Evolutionary conservation across 768 basidiomycete species (phyloP).

Genomic region (Mycena rosella): DNA sequence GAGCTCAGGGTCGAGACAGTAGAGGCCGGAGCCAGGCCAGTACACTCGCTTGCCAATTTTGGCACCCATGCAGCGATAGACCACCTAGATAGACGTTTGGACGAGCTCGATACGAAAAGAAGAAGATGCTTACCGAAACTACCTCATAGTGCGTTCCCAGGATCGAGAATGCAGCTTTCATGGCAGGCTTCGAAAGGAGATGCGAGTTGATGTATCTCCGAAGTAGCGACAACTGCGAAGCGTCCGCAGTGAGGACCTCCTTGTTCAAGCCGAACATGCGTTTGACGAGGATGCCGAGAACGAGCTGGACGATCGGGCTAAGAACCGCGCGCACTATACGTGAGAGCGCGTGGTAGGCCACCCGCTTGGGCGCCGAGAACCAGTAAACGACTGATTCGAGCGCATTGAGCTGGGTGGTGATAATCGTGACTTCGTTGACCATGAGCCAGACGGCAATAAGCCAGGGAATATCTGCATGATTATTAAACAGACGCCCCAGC

Average conservation of each 20-base stretch:
- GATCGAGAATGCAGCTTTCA: conserved; percentile 56
- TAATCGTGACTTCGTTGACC: conserved; percentile 49
- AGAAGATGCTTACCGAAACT: conserved; percentile 51
- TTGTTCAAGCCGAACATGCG: conserved; percentile 55
- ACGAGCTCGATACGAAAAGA: not conserved
- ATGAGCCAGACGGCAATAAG: conserved; percentile 54
- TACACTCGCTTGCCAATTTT: conserved; percentile 60
- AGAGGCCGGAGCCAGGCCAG: conserved; percentile 62
- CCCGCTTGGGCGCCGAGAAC: conserved; percentile 56
- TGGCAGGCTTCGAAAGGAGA: conserved; percentile 51
- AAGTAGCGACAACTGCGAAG: conserved; percentile 47
- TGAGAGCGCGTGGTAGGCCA: conserved; percentile 55
- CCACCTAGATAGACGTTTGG: conserved; percentile 41
- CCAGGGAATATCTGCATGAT: conserved; percentile 56
- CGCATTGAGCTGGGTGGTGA: conserved; percentile 44
- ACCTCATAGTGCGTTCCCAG: conserved; percentile 61
- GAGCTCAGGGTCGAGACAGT: conserved; percentile 61
- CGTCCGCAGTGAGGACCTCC: conserved; percentile 41
- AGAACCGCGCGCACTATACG: conserved; percentile 53
- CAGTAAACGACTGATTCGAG: conserved; percentile 58
- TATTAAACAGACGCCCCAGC: not conserved
- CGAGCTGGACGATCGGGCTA: conserved; percentile 53
- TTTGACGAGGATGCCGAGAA: conserved; percentile 56
- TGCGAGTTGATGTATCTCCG: conserved; percentile 54
- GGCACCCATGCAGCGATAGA: conserved; percentile 63